Evolutionary conservation across 345 rosid genomes (phyloP), one percentile per base, ranked within the genome.

Genomic region (Sisymbrium altissimum): DNA sequence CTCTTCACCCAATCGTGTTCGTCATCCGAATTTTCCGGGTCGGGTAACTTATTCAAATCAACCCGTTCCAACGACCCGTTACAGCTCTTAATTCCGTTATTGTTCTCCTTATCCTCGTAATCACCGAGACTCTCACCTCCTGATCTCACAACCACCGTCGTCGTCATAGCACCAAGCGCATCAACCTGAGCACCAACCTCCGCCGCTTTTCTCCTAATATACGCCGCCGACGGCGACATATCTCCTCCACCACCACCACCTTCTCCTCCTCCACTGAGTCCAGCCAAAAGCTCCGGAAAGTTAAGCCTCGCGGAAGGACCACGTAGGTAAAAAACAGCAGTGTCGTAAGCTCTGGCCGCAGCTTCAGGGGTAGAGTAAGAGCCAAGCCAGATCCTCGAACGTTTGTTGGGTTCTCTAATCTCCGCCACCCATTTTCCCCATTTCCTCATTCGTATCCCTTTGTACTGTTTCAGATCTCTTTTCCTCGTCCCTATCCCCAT

Each of bases 361-460:
- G 99, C 99, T 8, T 89, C 86, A 0, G 99, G 96, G 0, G 97
- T 87, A 0, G 99, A 87, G 79, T 95, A 95, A 4, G 99, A 95
- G 4, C 99, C 99, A 0, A 95, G 82, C 99, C 99, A 95, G 78
- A 95, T 91, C 84, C 99, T 81, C 0, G 99, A 95, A 7, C 99
- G 81, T 50, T 95, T 95, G 61, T 95, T 95, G 2, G 99, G 97
- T 72, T 95, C 99, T 56, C 99, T 74, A 12, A 95, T 89, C 88
- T 95, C 99, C 0, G 99, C 99, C 73, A 95, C 99, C 99, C 99
- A 95, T 76, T 92, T 95, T 0, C 99, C 99, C 99, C 98, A 94
- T 86, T 94, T 94, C 74, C 98, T 85, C 98, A 94, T 94, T 84
- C 98, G 81, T 76, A 94, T 95, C 41, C 99, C 99, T 76, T 91